Base-by-base conservation (phyloP, 1,139 yeast species). In the Suhomyces ambrosiae region DNA sequence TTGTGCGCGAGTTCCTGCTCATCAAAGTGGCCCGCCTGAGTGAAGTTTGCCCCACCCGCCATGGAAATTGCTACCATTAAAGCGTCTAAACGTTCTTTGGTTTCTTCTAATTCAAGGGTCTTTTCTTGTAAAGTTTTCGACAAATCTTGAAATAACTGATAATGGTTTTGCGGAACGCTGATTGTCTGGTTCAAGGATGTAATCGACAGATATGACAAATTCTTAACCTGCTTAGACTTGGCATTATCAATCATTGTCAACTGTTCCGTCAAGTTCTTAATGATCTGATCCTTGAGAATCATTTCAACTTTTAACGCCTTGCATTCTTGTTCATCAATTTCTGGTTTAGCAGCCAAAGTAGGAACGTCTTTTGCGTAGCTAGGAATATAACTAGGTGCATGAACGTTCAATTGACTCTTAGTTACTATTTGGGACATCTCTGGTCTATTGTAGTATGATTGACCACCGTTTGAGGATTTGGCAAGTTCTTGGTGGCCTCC, bases 1-100 rank as follows among this genome's bases (percentile, higher is more conserved):
- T 85, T 82, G 55, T 88, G 95, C 7, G 92, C 81, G 35, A 87
- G 62, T 47, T 86, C 92, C 48, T 84, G 80, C 32, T 81, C 86
- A 52, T 87, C 95, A 51, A 74, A 80, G 38, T 81, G 68, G 2
- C 85, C 85, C 39, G 63, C 57, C 24, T 66, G 65, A 3, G 78
- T 74, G 23, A 65, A 12, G 60, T 46, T 33, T n/a, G 32, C 29
- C 4, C 44, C 45, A 12, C 15, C 18, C 6, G 33, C 48, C 50
- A 63, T 48, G 24, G 61, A 43, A 27, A 56, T 42, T 24, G 67
- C 57, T 10, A 65, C 67, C 25, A 83, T 54, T n/a, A 85, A 51
- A 12, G 85, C 74, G 50, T 86, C 94, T 34, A 86, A 63, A 46
- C 85, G 69, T 18, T 64, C 54, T 45, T 80, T 82, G 3, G 87